phyloP scores from a whole-genome alignment of 1,284 basidiomycete species.

The Apiotrichum gracile region DNA sequence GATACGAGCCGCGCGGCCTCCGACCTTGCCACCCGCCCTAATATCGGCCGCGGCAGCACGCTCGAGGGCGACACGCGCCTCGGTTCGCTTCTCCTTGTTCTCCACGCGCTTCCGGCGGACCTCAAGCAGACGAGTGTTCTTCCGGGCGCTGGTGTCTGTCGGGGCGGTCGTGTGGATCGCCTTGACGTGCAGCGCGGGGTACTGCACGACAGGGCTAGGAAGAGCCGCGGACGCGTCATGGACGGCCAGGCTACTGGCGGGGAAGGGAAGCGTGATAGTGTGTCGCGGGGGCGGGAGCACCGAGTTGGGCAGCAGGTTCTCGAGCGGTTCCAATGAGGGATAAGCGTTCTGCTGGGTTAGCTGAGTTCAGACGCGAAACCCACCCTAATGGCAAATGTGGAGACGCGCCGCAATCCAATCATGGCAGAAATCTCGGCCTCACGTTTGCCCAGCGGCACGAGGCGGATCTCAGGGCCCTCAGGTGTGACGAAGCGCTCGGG shows the following conservation, averaged over 20 bases:
- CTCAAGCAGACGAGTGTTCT: constrained; percentile 57
- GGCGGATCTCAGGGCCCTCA: constrained; percentile 44
- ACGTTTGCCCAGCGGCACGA: constrained; percentile 67
- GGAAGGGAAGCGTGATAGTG: constrained; percentile 45
- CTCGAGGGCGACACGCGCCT: constrained; percentile 19
- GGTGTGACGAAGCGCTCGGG: neutral
- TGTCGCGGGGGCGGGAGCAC: constrained; percentile 35
- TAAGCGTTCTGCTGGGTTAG: constrained; percentile 23
- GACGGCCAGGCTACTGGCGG: constrained; percentile 32
- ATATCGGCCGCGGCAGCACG: constrained; percentile 3
- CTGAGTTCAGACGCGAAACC: constrained; percentile 18
- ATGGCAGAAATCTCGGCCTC: constrained; percentile 60
- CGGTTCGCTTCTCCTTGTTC: constrained; percentile 43
- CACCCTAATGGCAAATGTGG: constrained; percentile 62
- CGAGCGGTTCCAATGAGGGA: constrained; percentile 21
- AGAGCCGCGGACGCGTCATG: constrained; percentile 1
- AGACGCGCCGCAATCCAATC: constrained; percentile 62
- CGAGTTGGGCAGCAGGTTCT: constrained; percentile 29
- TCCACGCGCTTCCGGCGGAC: constrained; percentile 54
- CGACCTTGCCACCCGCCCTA: neutral
- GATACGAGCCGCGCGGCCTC: neutral
- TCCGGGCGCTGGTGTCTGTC: constrained; percentile 67
- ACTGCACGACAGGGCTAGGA: constrained; percentile 21
- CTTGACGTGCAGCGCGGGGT: constrained; percentile 72
- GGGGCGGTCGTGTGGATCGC: constrained; percentile 75